Percentiles rank a stretch among this genome's conserved stretches.
Conservation (phyloP, 2,329 filamentous ascomycete species). For the Sporothrix inflata region DNA sequence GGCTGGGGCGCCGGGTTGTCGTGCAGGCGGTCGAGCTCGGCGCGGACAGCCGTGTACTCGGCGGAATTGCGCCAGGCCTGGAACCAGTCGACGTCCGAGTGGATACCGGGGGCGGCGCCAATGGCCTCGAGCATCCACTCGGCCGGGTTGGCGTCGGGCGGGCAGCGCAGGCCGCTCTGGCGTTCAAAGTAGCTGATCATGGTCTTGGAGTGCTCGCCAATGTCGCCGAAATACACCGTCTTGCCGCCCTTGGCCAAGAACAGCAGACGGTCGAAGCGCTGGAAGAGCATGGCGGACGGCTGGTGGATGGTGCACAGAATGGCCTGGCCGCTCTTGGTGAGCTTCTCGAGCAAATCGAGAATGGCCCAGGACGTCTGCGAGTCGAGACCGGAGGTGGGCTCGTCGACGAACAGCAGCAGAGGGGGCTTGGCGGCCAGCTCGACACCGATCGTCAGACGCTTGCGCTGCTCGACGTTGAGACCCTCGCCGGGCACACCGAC, state of each 20-base stretch:
- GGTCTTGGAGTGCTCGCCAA: slow-evolving; percentile 70
- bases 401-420: slow-evolving; percentile 87
- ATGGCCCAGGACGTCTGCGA: slow-evolving; percentile 94
- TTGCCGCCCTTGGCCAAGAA: slow-evolving; percentile 77
- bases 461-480: slow-evolving; percentile 70
- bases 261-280: slow-evolving; percentile 81
- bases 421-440: slow-evolving; percentile 91
- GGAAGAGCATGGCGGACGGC: slow-evolving; percentile 93
- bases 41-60: slow-evolving; percentile 60
- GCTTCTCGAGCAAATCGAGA: slow-evolving; percentile 81
- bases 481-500: slow-evolving; percentile 90
- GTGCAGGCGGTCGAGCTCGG: slow-evolving; percentile 61
- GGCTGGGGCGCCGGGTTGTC: slow-evolving; percentile 46
- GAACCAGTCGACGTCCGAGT: slow-evolving; percentile 67
- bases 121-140: slow-evolving; percentile 76
- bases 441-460: slow-evolving; percentile 76
- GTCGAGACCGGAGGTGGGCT: slow-evolving; percentile 92
- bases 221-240: slow-evolving; percentile 76
- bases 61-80: slow-evolving; percentile 62
- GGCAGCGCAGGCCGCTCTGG: slow-evolving; percentile 68
- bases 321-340: slow-evolving; percentile 86
- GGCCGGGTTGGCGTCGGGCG: slow-evolving; percentile 72
- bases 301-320: slow-evolving; percentile 98
- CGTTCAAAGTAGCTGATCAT: slow-evolving; percentile 77
- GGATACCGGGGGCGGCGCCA: slow-evolving; percentile 66